Evolutionary conservation across 2,329 filamentous ascomycete genomes (phyloP).

Genomic region (Colletotrichum sublineola): DNA sequence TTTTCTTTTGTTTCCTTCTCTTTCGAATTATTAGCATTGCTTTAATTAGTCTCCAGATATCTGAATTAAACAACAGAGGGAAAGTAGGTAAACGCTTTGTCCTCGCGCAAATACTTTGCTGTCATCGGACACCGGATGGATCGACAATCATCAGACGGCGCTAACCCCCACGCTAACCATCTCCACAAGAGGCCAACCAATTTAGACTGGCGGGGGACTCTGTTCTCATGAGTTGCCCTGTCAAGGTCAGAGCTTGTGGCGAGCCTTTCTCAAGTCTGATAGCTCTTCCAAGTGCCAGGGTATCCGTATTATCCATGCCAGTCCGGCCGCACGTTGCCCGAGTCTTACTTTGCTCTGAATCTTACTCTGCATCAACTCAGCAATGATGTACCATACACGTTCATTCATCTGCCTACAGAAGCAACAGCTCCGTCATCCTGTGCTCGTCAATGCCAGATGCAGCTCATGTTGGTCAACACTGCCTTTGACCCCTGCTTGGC

Average conservation of each 20-base stretch:
- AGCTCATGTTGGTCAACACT: not conserved
- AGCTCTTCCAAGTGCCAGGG: not conserved
- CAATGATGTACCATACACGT: not conserved
- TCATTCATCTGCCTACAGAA: not conserved
- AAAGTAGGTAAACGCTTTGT: not conserved
- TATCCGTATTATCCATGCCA: not conserved
- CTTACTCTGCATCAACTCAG: slow-evolving; percentile 3
- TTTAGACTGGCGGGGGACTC: not conserved
- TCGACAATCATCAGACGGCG: slow-evolving; percentile 6
- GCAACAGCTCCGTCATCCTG: slow-evolving; percentile 10
- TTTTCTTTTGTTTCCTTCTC: no score
- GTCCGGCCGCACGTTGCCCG: not conserved
- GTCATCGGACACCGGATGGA: slow-evolving; percentile 14
- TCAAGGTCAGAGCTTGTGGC: not conserved
- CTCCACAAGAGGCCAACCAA: slow-evolving; percentile 5
- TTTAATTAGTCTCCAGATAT: not conserved
- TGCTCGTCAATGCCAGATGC: slow-evolving; percentile 9
- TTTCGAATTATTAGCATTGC: not conserved
- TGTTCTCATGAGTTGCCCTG: not conserved
- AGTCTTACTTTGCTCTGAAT: not conserved
- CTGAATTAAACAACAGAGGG: not conserved
- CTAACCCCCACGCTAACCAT: slow-evolving; percentile 33
- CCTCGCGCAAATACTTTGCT: not conserved
- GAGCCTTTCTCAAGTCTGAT: not conserved
- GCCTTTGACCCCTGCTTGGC: not conserved